These are phyloP conservation scores for Fragaria vesca DNA, from an alignment of 306 rosid genomes.

Conservation along the genomic window DNA sequence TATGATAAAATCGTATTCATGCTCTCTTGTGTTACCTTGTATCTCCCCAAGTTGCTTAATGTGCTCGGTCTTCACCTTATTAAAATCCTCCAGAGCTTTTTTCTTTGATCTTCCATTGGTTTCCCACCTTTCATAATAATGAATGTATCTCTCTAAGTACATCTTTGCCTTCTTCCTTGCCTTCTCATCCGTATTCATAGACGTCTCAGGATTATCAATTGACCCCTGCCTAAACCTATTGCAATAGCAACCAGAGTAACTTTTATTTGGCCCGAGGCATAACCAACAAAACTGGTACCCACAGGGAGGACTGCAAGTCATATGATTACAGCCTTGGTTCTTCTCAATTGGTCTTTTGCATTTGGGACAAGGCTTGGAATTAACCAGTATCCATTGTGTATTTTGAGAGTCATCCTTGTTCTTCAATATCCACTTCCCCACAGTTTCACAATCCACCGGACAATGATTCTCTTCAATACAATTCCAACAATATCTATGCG, in stretches of 20 bases:
- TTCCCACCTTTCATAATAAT: not conserved
- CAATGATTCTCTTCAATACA: conserved; percentile 9
- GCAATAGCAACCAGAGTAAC: not conserved
- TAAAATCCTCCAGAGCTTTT: not conserved
- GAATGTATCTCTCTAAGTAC: not conserved
- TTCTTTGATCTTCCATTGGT: not conserved
- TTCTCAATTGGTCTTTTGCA: conserved; percentile 2
- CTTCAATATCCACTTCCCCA: not conserved
- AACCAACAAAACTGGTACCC: not conserved
- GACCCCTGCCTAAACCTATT: not conserved
- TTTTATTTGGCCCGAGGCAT: not conserved
- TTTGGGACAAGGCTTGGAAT: conserved; percentile 10
- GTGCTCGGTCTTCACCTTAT: not conserved
- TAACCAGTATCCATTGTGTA: not conserved
- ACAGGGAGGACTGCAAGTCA: not conserved
- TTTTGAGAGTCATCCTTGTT: not conserved
- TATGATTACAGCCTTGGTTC: conserved; percentile 3
- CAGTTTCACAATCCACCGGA: conserved; percentile 4
- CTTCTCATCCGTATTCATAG: not conserved
- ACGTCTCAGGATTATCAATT: not conserved
- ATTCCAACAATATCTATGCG: conserved; percentile 6
- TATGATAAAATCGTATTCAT: not conserved
- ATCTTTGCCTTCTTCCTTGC: not conserved
- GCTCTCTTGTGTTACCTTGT: not conserved
- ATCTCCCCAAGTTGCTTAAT: not conserved